Conservation (phyloP, 106 monocot genomes). For the Iris macrosiphon region DNA sequence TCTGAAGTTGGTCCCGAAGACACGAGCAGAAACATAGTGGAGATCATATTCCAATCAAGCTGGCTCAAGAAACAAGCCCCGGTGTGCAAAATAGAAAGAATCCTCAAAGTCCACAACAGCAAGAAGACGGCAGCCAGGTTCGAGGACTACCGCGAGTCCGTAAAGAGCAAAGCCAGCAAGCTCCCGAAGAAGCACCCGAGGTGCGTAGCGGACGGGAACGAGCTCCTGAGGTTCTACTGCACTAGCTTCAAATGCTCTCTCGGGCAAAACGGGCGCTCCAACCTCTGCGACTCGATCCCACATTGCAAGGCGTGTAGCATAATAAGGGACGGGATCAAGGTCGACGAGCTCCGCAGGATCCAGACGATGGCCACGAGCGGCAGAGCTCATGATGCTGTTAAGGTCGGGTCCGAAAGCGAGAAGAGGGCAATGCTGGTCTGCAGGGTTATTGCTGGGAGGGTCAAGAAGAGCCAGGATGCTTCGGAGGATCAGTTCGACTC, state of each 20-base stretch:
- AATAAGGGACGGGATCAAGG: slow-evolving; percentile 58
- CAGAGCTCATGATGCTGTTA: slow-evolving; percentile 39
- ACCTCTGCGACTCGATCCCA: slow-evolving; percentile 33
- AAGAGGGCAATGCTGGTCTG: slow-evolving; percentile 79
- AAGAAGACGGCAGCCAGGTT: slow-evolving; percentile 50
- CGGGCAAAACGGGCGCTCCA: slow-evolving; percentile 42
- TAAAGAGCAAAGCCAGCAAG: slow-evolving; percentile 48
- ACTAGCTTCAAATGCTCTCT: slow-evolving; percentile 49
- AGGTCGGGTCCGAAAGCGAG: slow-evolving; percentile 11
- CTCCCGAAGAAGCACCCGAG: slow-evolving; percentile 59
- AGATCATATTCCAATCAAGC: slow-evolving; percentile 86
- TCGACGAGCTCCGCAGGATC: slow-evolving; percentile 23
- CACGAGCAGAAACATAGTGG: slow-evolving; percentile 71
- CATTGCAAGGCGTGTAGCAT: slow-evolving; percentile 52
- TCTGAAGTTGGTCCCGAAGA: slow-evolving; percentile 63
- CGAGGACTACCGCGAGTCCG: slow-evolving; percentile 57
- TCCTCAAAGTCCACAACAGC: slow-evolving; percentile 82
- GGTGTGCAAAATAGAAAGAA: slow-evolving; percentile 47
- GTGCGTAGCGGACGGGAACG: slow-evolving; percentile 84
- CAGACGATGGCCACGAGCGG: slow-evolving; percentile 63
- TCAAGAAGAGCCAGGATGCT: slow-evolving; percentile 33
- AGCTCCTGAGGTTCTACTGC: slow-evolving; percentile 77
- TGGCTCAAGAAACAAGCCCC: slow-evolving; percentile 53
- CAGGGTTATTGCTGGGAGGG: slow-evolving; percentile 82
- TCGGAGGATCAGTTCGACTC: slow-evolving; percentile 39